phyloP scores from a whole-genome alignment of 1,284 basidiomycete genomes.

The Exobasidium cylindrosporum region DNA sequence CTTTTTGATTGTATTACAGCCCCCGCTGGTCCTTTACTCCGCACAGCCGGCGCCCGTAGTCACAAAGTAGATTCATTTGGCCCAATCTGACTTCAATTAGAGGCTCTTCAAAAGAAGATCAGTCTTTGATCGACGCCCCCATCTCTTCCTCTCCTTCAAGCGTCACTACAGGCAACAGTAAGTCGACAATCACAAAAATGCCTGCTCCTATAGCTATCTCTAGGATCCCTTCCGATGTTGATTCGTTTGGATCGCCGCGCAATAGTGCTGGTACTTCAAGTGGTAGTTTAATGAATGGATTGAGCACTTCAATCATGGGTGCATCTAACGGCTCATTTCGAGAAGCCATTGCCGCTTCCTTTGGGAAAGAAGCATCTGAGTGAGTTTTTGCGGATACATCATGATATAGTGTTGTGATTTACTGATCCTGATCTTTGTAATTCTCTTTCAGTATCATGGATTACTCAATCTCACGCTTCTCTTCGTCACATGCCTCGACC shows the following conservation, averaged over 20 bases:
- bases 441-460: conserved; percentile 43
- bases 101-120: background rate
- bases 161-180: background rate
- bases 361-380: conserved; percentile 51
- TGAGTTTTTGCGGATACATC: too few relatives aligned
- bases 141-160: background rate
- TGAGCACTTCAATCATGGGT: background rate
- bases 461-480: conserved; percentile 48
- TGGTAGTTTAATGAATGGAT: background rate
- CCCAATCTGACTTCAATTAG: background rate
- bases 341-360: conserved; percentile 49
- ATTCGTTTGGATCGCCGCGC: conserved; percentile 2
- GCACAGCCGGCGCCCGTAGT: background rate
- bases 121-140: background rate
- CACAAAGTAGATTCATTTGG: background rate
- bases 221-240: conserved; percentile 4
- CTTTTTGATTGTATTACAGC: too few relatives aligned
- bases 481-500: conserved; percentile 45
- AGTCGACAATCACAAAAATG: conserved; percentile 1
- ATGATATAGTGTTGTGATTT: too few relatives aligned
- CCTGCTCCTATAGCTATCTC: conserved; percentile 14
- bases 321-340: conserved; percentile 16
- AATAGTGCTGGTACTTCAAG: background rate
- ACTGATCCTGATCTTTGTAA: too few relatives aligned
- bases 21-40: too few relatives aligned